Conservation (phyloP, 345 rosid genomes). For the Boechera divaricarpa region DNA sequence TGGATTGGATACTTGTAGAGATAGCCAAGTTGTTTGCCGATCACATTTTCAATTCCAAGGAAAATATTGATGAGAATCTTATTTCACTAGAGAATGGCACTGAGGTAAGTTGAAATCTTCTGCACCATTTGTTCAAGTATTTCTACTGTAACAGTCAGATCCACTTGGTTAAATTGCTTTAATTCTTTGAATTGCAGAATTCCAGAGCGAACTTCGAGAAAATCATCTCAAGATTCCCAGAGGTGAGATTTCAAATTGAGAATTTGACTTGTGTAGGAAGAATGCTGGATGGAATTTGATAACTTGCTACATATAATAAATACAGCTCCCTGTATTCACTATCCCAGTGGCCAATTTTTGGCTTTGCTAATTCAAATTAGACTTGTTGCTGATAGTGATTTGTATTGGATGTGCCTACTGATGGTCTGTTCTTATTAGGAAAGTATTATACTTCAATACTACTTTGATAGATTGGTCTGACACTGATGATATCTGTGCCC, state of each 20-base stretch:
- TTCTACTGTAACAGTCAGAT: conserved; percentile 3
- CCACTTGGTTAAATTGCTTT: conserved; percentile 18
- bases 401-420: conserved; percentile 1
- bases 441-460: conserved; percentile 1
- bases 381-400: neutral
- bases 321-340: too few relatives aligned
- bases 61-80: conserved; percentile 63
- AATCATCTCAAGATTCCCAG: conserved; percentile 60
- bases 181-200: conserved; percentile 51
- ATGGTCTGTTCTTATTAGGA: conserved; percentile 1
- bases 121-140: conserved; percentile 8
- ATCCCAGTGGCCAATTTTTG: too few relatives aligned
- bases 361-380: too few relatives aligned
- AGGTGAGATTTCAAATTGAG: conserved; percentile 53
- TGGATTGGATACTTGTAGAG: conserved; percentile 51
- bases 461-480: conserved; percentile 24
- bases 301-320: neutral
- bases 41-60: conserved; percentile 65
- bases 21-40: conserved; percentile 60
- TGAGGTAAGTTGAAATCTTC: conserved; percentile 51
- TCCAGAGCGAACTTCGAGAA: conserved; percentile 51
- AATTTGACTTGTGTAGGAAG: neutral
- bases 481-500: neutral
- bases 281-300: conserved; percentile 7
- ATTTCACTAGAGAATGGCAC: conserved; percentile 49